Conservation (phyloP, 352 stramenopile species). For the Pythium dissimile region DNA sequence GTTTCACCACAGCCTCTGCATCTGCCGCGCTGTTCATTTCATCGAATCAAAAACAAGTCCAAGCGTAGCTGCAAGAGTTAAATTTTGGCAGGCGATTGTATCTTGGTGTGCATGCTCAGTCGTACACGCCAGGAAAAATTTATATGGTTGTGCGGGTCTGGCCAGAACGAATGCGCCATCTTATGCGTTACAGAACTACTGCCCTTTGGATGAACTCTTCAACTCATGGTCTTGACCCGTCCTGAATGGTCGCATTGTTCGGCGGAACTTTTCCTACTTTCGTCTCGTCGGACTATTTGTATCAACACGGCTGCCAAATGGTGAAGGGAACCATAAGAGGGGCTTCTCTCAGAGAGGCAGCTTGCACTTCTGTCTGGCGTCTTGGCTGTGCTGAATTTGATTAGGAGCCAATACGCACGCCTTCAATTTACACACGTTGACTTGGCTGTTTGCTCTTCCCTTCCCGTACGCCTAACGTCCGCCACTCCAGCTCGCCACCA, state of each 20-base stretch:
- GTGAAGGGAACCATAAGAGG: no score
- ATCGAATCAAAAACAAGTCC: background rate
- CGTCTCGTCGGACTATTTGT: constrained; percentile 1
- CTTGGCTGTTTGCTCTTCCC: no score
- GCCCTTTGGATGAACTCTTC: background rate
- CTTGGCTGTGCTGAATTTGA: no score
- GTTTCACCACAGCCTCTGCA: background rate
- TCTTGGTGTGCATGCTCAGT: background rate
- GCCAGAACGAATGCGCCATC: constrained; percentile 12
- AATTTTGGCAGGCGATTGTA: background rate
- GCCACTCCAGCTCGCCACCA: no score
- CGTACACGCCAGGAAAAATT: background rate
- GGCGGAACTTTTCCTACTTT: constrained; percentile 3
- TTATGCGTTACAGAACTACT: constrained; percentile 14
- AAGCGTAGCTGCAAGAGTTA: background rate
- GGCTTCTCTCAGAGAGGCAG: no score
- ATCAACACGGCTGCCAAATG: no score
- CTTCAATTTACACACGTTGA: no score
- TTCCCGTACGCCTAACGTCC: no score
- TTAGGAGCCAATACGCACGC: no score
- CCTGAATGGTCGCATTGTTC: constrained; percentile 2
- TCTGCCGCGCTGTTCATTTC: background rate
- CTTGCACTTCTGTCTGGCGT: no score
- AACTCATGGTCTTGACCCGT: background rate
- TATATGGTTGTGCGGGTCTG: constrained; percentile 13